These are phyloP conservation scores for Golubevia sp. DNA, from an alignment of 1,284 basidiomycete genomes.

Conservation along the genomic window DNA sequence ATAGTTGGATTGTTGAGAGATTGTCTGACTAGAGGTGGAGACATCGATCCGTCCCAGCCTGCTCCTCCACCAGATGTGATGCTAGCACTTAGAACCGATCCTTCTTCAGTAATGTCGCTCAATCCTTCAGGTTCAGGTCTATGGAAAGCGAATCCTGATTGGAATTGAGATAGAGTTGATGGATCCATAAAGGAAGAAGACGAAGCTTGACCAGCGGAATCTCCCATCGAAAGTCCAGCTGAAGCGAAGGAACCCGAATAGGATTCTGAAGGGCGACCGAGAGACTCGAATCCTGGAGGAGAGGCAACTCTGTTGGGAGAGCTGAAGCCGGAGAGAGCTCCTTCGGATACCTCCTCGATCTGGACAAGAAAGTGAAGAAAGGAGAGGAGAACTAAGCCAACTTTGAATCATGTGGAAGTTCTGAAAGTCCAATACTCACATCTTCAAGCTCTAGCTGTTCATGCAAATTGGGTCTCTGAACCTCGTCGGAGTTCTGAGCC, in stretches of 20 bases:
- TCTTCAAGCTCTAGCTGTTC: too few species aligned
- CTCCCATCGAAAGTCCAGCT: background rate
- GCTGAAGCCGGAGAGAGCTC: background rate
- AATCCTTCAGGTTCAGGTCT: slow-evolving; percentile 29
- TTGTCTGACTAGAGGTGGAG: background rate
- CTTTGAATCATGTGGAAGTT: background rate
- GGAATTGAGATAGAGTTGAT: slow-evolving; percentile 9
- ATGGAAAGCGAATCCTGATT: slow-evolving; percentile 20
- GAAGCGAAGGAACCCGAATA: slow-evolving; percentile 1
- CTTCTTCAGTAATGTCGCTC: slow-evolving; percentile 46
- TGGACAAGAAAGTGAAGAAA: background rate
- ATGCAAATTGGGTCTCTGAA: too few species aligned
- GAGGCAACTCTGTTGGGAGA: background rate
- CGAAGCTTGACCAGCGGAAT: too few species aligned
- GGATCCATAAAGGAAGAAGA: slow-evolving; percentile 7
- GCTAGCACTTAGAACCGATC: slow-evolving; percentile 23
- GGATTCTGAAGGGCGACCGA: background rate
- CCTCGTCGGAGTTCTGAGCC: background rate
- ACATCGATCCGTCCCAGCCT: background rate
- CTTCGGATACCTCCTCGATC: slow-evolving; percentile 9
- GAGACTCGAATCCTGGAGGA: background rate
- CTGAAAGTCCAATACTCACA: too few species aligned
- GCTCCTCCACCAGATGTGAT: slow-evolving; percentile 9
- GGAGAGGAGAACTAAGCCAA: background rate
- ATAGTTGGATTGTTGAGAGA: background rate